Base-by-base conservation (phyloP, 2,329 filamentous ascomycete species). In the Monilinia vaccinii-corymbosi region DNA sequence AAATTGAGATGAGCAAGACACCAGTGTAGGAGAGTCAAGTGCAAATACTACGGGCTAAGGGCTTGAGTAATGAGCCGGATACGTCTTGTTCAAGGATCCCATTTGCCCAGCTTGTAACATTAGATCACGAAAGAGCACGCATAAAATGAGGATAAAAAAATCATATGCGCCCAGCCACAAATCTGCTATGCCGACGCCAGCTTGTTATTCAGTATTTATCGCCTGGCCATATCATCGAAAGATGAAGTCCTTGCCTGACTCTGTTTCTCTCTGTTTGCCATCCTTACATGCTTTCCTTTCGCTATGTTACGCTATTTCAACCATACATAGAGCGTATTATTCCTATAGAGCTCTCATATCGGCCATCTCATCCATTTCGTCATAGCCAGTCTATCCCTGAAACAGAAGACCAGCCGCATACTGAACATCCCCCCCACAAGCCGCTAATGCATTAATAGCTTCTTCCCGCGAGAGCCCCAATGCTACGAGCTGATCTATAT, bases 351-450 rank as follows among this genome's bases (percentile, higher is more conserved):
- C 49, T 14, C 49, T 13, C 18, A 9, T 32, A 36, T 36, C 21
- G 36, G 23, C 56, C 18, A 52, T 18, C 49, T 21, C 8, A 46
- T 42, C 11, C 38, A 28, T 34, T 14, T 16, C 13, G 5, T 13
- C 14, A 14, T 10, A 52, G 16, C 25, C 28, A 58, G 21, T 38
- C 68, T 70, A 79, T 51, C 76, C 75, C 62, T 81, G 76, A 67
- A 85, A 90, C 56, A 97, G 81, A 63, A 96, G 79, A 52, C 87
- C 86, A 50, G 91, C 92, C n/a, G 93, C 93, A 64, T 86, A 84
- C 63, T 97, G 90, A 9, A 97, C 83, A 69, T 97, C 89, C 23
- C 94, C 93, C 23, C 85, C 85, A 18, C 89, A 89, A 34, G 90
- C 89, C 69, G 91, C 84, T 56, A 99, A 77, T 2, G 92, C 91